Evolutionary conservation across 768 basidiomycete genomes (phyloP).

Genomic region (Mrakia blollopis): DNA sequence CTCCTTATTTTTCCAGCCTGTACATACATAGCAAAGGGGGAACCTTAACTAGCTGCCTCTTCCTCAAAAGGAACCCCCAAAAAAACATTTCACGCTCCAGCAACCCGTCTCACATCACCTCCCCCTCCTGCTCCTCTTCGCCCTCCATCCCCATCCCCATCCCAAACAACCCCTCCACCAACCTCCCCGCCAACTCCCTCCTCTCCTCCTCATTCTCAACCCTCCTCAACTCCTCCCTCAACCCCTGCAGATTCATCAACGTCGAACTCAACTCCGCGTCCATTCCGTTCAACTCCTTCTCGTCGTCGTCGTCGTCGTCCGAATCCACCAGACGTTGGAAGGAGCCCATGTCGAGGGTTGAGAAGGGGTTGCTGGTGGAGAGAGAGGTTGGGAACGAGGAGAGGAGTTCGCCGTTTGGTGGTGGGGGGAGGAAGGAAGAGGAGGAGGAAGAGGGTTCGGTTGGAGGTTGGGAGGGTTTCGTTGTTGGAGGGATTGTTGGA

Average conservation of each 20-base stretch:
- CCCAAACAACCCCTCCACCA: conserved; percentile 10
- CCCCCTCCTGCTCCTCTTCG: background rate
- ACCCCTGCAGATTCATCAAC: background rate
- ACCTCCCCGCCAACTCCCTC: background rate
- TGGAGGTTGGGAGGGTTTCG: background rate
- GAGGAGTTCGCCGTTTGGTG: conserved; percentile 5
- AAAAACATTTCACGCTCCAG: no score
- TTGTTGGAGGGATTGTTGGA: background rate
- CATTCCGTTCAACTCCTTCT: background rate
- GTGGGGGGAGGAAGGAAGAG: background rate
- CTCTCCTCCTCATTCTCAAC: conserved; percentile 7
- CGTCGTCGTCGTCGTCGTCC: background rate
- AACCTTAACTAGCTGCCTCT: no score
- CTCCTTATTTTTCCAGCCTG: no score
- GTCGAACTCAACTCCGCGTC: background rate
- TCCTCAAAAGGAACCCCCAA: no score
- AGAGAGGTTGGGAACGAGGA: background rate
- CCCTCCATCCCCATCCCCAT: background rate
- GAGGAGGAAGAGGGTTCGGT: background rate
- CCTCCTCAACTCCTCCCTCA: conserved; percentile 1
- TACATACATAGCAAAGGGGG: no score
- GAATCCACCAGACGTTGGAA: background rate
- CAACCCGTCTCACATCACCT: no score
- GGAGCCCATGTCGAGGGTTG: background rate
- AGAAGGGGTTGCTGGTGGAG: no score